Evolutionary conservation across 2,329 filamentous ascomycete genomes (phyloP), one percentile per base, ranked within the genome.

Genomic region (Diaporthe ilicicola): DNA sequence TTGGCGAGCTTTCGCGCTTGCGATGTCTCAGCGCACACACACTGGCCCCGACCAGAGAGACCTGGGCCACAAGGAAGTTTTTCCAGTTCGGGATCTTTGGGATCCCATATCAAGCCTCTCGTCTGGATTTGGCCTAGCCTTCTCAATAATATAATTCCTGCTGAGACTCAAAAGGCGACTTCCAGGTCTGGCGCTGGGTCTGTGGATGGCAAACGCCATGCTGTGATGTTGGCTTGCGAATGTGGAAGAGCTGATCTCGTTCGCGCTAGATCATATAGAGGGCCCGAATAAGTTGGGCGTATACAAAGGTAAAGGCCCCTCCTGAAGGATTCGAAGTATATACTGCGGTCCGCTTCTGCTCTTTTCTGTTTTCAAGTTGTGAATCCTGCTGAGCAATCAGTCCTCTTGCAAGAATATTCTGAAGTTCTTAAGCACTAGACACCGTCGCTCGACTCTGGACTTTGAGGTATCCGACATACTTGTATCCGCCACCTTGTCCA

Each of bases 71-170:
- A 17, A 5, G 15, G n/a, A 46, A 15, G n/a, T 29, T 34, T 34
- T 34, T 15, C 65, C 42, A 59, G 22, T 24, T 39, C 27, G n/a
- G 42, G 19, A 27, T 39, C n/a, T n/a, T 22, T 46, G 29, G 27
- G 34, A 68, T 56, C 42, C 32, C 27, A 48, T 17, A 29, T 17
- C 66, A 68, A 59, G 53, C 66, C 53, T 68, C 54, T 7, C 19
- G 32, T 37, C 66, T 37, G 19, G 3, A 22, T 59, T 4, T 42
- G 22, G 66, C 15, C 54, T 68, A 59, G 66, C 10, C 22, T 3
- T 6, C 22, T 29, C 24, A 8, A 51, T 50, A 59, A 15, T 42
- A 51, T 50, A 59, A 15, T 42, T 13, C 32, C 37, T 51, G 66
- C 53, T 29, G 22, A 19, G 66, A 24, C 19, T 34, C 59, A 37